Conservation (phyloP, 164 flowering plant genomes). For the Litsea cubeba region DNA sequence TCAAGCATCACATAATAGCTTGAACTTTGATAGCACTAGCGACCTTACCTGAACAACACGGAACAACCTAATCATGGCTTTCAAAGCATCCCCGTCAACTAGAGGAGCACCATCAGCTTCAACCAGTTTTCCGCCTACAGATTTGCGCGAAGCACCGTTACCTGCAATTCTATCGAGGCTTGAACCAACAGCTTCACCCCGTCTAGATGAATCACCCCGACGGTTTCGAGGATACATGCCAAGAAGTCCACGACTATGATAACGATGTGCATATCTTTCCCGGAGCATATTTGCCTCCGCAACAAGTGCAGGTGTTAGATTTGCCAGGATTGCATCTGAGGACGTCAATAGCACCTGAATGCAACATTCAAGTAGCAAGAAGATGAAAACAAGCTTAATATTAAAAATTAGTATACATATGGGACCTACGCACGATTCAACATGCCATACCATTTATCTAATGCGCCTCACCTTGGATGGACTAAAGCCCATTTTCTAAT, state of each 20-base stretch:
- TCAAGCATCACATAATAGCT: neutral
- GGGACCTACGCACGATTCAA: neutral
- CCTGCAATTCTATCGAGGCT: conserved; percentile 61
- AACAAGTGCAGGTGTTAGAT: conserved; percentile 96
- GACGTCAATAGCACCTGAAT: conserved; percentile 88
- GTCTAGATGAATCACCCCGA: conserved; percentile 82
- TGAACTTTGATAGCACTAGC: neutral
- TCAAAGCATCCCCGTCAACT: conserved; percentile 72
- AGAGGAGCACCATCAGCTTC: conserved; percentile 95
- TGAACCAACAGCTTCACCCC: conserved; percentile 66
- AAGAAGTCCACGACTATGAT: conserved; percentile 72
- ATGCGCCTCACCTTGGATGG: neutral
- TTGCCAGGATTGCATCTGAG: conserved; percentile 89
- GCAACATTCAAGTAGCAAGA: neutral
- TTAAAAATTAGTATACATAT: neutral
- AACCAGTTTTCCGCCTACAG: conserved; percentile 54
- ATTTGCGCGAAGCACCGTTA: conserved; percentile 51
- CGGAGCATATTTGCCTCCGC: conserved; percentile 97
- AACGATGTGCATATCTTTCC: conserved; percentile 90
- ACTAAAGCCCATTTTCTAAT: no score
- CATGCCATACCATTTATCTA: neutral
- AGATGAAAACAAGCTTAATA: neutral
- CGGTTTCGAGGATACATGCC: conserved; percentile 86
- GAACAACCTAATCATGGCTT: conserved; percentile 79
- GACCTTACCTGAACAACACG: conserved; percentile 78